Evolutionary conservation across 371 early-diverging fungal genomes (phyloP), one percentile per base, ranked within the genome.

Genomic region (Rhizopus microsporus): DNA sequence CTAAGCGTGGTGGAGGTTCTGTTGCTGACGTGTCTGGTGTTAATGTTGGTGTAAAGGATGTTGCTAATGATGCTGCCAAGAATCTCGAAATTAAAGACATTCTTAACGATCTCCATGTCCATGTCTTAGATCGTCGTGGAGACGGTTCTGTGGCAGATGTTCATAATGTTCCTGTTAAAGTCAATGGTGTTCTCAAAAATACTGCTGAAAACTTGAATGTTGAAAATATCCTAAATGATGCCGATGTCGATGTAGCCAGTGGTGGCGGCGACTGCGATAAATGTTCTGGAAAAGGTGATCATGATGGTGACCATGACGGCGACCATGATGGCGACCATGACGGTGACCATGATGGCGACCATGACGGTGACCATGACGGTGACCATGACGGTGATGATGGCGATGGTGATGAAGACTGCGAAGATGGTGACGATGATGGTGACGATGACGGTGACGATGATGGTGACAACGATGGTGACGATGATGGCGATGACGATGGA

Each of bases 271-370:
- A 56, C 12, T 38, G 56, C 37, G 35, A 54, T 7, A 45, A 62
- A 12, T 13, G 17, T 8, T 38, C 44, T 6, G 56, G 44, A 29
- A 5, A 50, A 2, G 33, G 13, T 29, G 37, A 35, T 6, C n/a
- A 46, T 40, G 47, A 48, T 13, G 42, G 23, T 3, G 38, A 57
- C 7, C 37, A 57, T 10, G 44, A 63, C 0, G 39, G 51, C 0
- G 39, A 47, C 9, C 34, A 54, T 30, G 38, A 55, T 0, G 46
- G 44, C 12, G 32, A 59, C 10, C 9, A 46, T 4, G 34, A 51
- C 2, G 29, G 44, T 16, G 52, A 52, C 15, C 31, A 53, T 46
- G 48, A 53, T 17, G 54, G 54, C 23, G 48, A 60, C n/a, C 38
- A 52, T 17, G 60, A 60, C 3, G 46, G 48, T 16, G 54, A 59